Percentiles rank a stretch among this genome's conserved stretches.
These are phyloP conservation scores for Salvia miltiorrhiza DNA, from an alignment of 257 asterid species.

Conservation along the genomic window DNA sequence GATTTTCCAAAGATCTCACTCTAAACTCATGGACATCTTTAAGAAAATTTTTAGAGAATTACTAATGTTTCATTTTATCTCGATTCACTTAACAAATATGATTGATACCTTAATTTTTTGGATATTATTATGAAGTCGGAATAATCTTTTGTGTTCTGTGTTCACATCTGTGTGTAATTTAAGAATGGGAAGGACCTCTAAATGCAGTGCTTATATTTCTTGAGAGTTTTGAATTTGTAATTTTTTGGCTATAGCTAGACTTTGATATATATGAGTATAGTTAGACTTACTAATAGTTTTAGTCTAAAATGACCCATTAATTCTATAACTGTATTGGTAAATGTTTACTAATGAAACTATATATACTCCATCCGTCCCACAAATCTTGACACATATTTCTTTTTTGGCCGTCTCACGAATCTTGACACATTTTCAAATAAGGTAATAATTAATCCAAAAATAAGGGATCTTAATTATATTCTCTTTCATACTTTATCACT, in stretches of 20 bases:
- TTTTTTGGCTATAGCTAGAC: constrained; percentile 5
- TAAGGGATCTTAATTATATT: no score
- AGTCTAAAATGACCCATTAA: no score
- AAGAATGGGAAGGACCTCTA: constrained; percentile 1
- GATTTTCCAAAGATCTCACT: constrained; percentile 19
- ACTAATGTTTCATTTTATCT: neutral
- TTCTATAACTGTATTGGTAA: no score
- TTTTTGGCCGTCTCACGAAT: no score
- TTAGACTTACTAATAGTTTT: no score
- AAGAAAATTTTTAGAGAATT: neutral
- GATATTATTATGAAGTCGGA: neutral
- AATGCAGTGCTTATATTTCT: neutral
- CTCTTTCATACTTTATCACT: no score
- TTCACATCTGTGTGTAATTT: neutral
- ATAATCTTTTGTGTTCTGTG: neutral
- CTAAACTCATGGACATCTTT: neutral
- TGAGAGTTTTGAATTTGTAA: neutral
- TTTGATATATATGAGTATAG: neutral
- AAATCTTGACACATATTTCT: no score
- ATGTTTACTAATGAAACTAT: no score
- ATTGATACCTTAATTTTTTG: neutral
- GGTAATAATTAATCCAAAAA: no score
- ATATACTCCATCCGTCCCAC: no score
- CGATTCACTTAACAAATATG: neutral
- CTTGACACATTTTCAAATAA: no score